Conservation (phyloP, 306 rosid species). For the Coriaria nepalensis region DNA sequence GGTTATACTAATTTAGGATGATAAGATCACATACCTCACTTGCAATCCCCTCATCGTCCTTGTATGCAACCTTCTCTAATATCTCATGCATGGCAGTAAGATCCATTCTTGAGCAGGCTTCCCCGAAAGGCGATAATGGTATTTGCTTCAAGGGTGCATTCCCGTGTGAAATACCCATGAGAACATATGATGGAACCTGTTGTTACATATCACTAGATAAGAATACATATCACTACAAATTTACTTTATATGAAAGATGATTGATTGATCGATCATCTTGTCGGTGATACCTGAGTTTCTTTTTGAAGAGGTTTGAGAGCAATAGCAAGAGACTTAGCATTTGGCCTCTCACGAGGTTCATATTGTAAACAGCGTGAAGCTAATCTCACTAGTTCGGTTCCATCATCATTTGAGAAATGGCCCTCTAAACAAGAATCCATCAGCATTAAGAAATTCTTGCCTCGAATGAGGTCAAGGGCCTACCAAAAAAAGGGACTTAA, state of each 20-base stretch:
- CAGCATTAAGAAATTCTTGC: conserved; percentile 52
- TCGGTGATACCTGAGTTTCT: conserved; percentile 52
- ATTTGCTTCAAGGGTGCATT: conserved; percentile 40
- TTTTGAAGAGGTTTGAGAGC: conserved; percentile 77
- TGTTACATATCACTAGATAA: conserved; percentile 26
- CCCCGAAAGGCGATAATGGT: conserved; percentile 64
- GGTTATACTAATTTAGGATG: not conserved
- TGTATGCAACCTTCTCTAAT: conserved; percentile 73
- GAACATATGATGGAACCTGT: conserved; percentile 59
- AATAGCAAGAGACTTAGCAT: conserved; percentile 60
- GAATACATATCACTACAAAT: conserved; percentile 11
- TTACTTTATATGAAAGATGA: not conserved
- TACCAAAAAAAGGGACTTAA: conserved; percentile 19
- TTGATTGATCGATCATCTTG: conserved; percentile 1
- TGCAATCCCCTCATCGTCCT: conserved; percentile 95
- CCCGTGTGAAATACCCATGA: conserved; percentile 67
- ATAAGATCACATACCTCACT: conserved; percentile 54
- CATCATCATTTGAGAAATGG: conserved; percentile 77
- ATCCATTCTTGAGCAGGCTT: conserved; percentile 88
- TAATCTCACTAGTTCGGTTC: conserved; percentile 69
- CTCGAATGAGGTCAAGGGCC: conserved; percentile 81
- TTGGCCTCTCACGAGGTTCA: conserved; percentile 87
- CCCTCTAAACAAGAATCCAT: conserved; percentile 85
- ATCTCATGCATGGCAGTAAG: conserved; percentile 88
- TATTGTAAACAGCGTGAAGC: conserved; percentile 80